phyloP scores from a whole-genome alignment of 305 asterid species.

The Coffea humblotiana region DNA sequence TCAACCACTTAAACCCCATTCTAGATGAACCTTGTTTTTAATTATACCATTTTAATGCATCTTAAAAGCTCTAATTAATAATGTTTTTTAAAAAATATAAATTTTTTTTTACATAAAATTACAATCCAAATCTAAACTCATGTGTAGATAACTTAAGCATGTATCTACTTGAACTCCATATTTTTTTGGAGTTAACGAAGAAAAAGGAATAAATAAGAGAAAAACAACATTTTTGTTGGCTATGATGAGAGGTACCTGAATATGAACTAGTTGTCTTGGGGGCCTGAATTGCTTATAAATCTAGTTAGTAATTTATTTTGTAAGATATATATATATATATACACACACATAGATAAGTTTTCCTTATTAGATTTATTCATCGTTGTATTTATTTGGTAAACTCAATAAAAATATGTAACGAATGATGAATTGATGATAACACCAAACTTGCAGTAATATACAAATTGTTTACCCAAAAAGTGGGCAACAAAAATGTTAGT shows the following conservation, averaged over 20 bases:
- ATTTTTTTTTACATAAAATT: too few species aligned
- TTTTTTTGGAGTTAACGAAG: too few species aligned
- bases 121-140: too few species aligned
- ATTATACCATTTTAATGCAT: too few species aligned
- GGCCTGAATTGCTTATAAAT: neutral
- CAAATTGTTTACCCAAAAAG: neutral
- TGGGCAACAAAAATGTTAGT: neutral
- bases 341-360: too few species aligned
- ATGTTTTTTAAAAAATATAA: too few species aligned
- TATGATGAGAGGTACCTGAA: neutral
- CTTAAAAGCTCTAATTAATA: too few species aligned
- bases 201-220: neutral
- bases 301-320: neutral
- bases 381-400: neutral
- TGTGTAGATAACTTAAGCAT: neutral
- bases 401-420: neutral
- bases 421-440: neutral
- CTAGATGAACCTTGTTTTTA: too few species aligned
- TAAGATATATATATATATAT: neutral
- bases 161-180: neutral
- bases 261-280: neutral
- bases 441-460: neutral
- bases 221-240: neutral
- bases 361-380: neutral
- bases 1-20: too few species aligned